A percentile compares a stretch with the other conserved stretches of the same genome.
Conservation (phyloP, 2,329 filamentous ascomycete genomes). For the Fusarium cyanostomum region DNA sequence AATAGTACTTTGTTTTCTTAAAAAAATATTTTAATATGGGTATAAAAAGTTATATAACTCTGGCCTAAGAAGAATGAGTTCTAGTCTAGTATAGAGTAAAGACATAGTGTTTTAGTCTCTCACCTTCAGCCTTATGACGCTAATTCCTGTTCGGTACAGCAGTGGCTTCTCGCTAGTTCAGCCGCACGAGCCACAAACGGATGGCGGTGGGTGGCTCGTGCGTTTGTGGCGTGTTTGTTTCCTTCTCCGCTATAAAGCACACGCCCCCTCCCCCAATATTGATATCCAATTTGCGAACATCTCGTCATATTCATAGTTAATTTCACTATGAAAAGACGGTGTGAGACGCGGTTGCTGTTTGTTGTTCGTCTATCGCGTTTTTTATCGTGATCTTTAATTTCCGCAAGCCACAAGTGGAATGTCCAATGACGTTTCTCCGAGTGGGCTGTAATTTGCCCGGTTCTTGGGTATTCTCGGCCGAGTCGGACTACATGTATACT, state of each 20-base stretch:
- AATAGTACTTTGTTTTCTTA: too few relatives aligned
- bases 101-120: too few relatives aligned
- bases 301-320: background rate
- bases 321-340: conserved; percentile 34
- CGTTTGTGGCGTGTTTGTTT: conserved; percentile 4
- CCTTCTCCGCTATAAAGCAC: background rate
- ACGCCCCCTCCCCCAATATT: conserved; percentile 4
- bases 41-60: too few relatives aligned
- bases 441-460: conserved; percentile 26
- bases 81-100: too few relatives aligned
- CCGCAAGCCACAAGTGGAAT: conserved; percentile 27
- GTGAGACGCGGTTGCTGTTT: conserved; percentile 20
- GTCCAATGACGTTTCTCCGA: conserved; percentile 4
- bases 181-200: too few relatives aligned
- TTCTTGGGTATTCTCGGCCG: conserved; percentile 18
- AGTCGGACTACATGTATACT: conserved; percentile 6
- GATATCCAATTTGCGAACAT: background rate
- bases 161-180: too few relatives aligned
- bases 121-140: too few relatives aligned
- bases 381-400: conserved; percentile 22
- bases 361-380: conserved; percentile 17
- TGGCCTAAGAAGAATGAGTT: too few relatives aligned
- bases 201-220: too few relatives aligned
- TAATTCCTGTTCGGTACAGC: too few relatives aligned
- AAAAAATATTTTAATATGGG: too few relatives aligned